Base-by-base conservation (phyloP, 108 stramenopile species). In the Schizochytrium sp. region DNA sequence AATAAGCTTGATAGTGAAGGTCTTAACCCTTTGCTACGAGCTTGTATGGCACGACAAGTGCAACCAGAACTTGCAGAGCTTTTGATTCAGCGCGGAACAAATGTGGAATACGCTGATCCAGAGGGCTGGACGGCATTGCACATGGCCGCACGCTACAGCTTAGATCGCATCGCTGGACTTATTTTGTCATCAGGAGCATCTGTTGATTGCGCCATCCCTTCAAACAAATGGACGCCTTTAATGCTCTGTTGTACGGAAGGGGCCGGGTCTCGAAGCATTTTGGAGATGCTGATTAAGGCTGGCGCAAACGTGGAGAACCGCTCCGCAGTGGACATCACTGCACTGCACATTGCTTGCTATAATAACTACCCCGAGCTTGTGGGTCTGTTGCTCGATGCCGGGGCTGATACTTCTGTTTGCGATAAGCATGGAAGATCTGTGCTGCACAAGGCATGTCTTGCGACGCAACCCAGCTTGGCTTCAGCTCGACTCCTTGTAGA, bases 171-270 rank as follows among this genome's bases (percentile, higher is more conserved):
- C 61, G 61, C 61, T 0, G 61, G 41, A 0, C 61, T 64, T 7
- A 42, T 64, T 7, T 42, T 64, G 8, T 64, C 61, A 7, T 64
- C 61, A 7, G 61, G 61, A 4, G 61, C 61, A 0, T 42, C 61
- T 19, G 61, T 64, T 42, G 61, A 64, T 42, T 42, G 38, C 41
- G 61, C 42, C 19, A 64, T 64, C 19, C 61, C 61, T 7, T 64
- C 61, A 7, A 64, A 64, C 61, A 38, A 64, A 13, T 64, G 61
- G 61, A 64, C 61, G 8, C 61, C 61, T 5, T 42, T 64, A 38
- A 64, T 64, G 61, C 61, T 64, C 61, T 64, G 61, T 42, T 64
- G 61, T n/a, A 64, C 61, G 19, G 61, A 64, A n/a, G 61, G 61
- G 41, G 61, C 61, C 61, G 61, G 61, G 17, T 64, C 61, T 5